Evolutionary conservation across 768 basidiomycete species (phyloP).

Genomic region (Suillus weaverae): DNA sequence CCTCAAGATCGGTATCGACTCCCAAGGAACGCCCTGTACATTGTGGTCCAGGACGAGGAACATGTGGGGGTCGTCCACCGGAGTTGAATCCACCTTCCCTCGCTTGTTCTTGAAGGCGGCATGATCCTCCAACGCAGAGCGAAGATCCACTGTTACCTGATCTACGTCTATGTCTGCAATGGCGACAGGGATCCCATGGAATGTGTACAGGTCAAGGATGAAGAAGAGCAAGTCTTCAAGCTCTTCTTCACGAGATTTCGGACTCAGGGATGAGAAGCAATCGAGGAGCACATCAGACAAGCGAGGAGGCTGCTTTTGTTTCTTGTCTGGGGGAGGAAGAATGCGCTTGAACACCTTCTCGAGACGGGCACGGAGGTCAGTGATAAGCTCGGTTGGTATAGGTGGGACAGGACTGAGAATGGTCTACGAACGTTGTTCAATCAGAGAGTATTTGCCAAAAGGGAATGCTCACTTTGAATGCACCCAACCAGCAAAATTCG

Average conservation of each 20-base stretch:
- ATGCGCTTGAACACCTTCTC: conserved; percentile 75
- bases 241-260: conserved; percentile 87
- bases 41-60: conserved; percentile 92
- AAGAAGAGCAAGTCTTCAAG: conserved; percentile 94
- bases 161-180: conserved; percentile 90
- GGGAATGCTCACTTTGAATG: conserved; percentile 76
- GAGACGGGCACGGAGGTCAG: conserved; percentile 62
- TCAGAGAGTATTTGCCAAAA: not conserved
- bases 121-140: conserved; percentile 74
- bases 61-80: conserved; percentile 60
- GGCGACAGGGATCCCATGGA: conserved; percentile 86
- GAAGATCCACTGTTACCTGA: conserved; percentile 85
- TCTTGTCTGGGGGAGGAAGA: conserved; percentile 59
- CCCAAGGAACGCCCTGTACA: conserved; percentile 91
- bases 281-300: conserved; percentile 78
- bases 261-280: conserved; percentile 82
- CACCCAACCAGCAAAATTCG: conserved; percentile 96
- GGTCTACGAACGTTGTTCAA: conserved; percentile 42
- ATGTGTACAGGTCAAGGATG: conserved; percentile 90
- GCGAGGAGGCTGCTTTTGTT: conserved; percentile 52
- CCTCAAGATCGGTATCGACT: conserved; percentile 84
- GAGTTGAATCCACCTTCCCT: conserved; percentile 23
- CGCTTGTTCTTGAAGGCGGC: conserved; percentile 36
- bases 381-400: conserved; percentile 45
- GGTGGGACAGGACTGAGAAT: conserved; percentile 54